Percentiles rank a stretch among this genome's conserved stretches.
phyloP scores from a whole-genome alignment of 2,329 filamentous ascomycete genomes.

The Periglandula ipomoeae region DNA sequence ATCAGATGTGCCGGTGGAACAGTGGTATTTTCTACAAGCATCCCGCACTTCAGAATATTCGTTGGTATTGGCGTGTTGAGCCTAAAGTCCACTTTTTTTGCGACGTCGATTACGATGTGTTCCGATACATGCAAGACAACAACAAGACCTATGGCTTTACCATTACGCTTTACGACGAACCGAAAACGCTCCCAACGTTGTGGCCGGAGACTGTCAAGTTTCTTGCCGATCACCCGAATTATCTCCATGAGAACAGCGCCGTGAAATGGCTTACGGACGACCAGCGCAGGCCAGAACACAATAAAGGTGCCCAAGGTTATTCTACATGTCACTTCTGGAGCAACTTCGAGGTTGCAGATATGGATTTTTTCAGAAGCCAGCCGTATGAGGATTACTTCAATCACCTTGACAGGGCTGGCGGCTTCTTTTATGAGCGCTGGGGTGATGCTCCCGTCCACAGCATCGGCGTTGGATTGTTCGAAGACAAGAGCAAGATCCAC shows the following conservation, averaged over 20 bases:
- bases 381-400: conserved; percentile 94
- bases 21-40: conserved; percentile 97
- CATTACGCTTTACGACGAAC: conserved; percentile 91
- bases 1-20: conserved; percentile 99
- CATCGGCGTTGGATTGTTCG: conserved; percentile 84
- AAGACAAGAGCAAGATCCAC: conserved; percentile 83
- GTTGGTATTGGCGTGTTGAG: conserved; percentile 98
- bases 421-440: conserved; percentile 99
- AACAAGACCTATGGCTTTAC: conserved; percentile 99
- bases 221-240: conserved; percentile 71
- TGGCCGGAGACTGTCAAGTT: conserved; percentile 98
- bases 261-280: conserved; percentile 81
- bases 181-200: conserved; percentile 73
- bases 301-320: conserved; percentile 77
- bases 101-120: conserved; percentile 96
- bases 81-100: conserved; percentile 99
- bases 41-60: conserved; percentile 68
- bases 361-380: conserved; percentile 86
- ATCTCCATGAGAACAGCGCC: conserved; percentile 76
- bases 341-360: conserved; percentile 93
- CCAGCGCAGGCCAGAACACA: conserved; percentile 67
- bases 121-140: conserved; percentile 94
- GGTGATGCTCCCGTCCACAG: conserved; percentile 96
- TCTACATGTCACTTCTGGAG: conserved; percentile 99
- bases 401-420: conserved; percentile 89